Conservation (phyloP, 805 yeast genomes). For the Candida hispaniensis region DNA sequence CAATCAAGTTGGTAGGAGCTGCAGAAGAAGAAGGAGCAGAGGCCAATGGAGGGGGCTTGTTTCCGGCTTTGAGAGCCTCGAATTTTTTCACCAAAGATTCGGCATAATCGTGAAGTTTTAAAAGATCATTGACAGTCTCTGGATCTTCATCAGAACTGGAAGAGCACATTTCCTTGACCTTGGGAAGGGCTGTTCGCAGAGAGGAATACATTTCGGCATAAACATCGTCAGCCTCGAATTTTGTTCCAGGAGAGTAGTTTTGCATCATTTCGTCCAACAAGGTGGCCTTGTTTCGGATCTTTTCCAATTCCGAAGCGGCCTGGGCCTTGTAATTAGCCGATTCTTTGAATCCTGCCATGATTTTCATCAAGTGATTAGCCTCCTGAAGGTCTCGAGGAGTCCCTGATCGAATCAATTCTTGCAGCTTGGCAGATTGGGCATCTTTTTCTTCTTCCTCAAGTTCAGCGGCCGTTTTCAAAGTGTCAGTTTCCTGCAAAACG, state of each 20-base stretch:
- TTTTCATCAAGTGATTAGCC: conserved; percentile 93
- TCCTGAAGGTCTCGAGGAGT: conserved; percentile 91
- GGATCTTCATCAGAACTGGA: conserved; percentile 72
- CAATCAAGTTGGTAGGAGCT: conserved; percentile 42
- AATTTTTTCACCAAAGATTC: conserved; percentile 59
- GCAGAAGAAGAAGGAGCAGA: conserved; percentile 32
- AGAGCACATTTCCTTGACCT: conserved; percentile 68
- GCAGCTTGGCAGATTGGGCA: conserved; percentile 90
- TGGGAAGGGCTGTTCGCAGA: conserved; percentile 76
- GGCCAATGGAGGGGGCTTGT: conserved; percentile 42
- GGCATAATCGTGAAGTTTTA: conserved; percentile 64
- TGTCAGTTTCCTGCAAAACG: conserved; percentile 72
- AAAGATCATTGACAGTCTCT: conserved; percentile 50
- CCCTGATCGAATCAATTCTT: conserved; percentile 90
- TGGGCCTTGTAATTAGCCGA: conserved; percentile 52
- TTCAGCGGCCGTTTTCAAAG: conserved; percentile 78
- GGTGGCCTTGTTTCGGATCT: conserved; percentile 75
- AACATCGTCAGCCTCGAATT: conserved; percentile 46
- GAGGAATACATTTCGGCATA: conserved; percentile 65
- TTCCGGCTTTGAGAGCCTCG: conserved; percentile 54
- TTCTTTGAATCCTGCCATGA: conserved; percentile 96
- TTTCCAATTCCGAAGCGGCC: conserved; percentile 73
- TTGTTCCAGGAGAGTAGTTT: conserved; percentile 7
- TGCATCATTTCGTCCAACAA: conserved; percentile 77
- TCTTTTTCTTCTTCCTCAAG: conserved; percentile 84